Percentiles rank a stretch among this genome's conserved stretches.
Evolutionary conservation across 371 early-diverging fungal genomes (phyloP).

Genomic region (Lichtheimia ornata): DNA sequence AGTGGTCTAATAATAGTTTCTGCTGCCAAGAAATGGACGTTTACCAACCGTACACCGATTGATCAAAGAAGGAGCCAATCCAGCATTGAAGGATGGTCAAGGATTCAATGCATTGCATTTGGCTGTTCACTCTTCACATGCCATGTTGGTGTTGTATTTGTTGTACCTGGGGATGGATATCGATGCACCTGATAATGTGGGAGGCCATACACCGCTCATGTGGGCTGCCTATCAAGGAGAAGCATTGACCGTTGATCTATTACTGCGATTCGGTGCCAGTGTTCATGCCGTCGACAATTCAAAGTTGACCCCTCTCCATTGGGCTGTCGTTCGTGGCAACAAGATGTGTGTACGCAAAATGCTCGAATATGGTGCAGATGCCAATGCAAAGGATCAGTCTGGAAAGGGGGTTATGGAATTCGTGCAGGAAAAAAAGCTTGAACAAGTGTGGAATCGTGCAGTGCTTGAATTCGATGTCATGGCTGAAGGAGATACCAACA

Average conservation of each 20-base stretch:
- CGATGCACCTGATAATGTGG: constrained; percentile 73
- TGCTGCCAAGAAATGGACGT: constrained; percentile 46
- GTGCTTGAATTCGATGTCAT: constrained; percentile 48
- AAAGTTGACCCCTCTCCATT: constrained; percentile 83
- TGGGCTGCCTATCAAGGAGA: constrained; percentile 94
- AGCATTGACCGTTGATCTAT: constrained; percentile 61
- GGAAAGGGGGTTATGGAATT: constrained; percentile 57
- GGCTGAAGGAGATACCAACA: constrained; percentile 38
- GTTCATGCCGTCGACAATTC: constrained; percentile 69
- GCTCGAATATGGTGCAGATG: constrained; percentile 59
- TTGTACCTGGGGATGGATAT: constrained; percentile 70
- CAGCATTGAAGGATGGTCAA: constrained; percentile 73
- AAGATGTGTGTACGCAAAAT: constrained; percentile 48
- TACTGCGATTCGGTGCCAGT: constrained; percentile 72
- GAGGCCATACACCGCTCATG: constrained; percentile 87
- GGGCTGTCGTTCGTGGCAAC: constrained; percentile 63
- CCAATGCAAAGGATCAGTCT: constrained; percentile 33
- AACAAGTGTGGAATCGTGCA: constrained; percentile 43
- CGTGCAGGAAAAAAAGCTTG: constrained; percentile 45
- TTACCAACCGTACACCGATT: constrained; percentile 74
- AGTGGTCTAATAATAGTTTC: not conserved
- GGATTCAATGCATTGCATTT: constrained; percentile 92
- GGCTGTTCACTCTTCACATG: constrained; percentile 85
- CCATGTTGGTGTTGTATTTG: constrained; percentile 74
- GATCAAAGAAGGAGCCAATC: constrained; percentile 78